phyloP scores from a whole-genome alignment of 495 filamentous ascomycete species.

The Neurospora sp. region DNA sequence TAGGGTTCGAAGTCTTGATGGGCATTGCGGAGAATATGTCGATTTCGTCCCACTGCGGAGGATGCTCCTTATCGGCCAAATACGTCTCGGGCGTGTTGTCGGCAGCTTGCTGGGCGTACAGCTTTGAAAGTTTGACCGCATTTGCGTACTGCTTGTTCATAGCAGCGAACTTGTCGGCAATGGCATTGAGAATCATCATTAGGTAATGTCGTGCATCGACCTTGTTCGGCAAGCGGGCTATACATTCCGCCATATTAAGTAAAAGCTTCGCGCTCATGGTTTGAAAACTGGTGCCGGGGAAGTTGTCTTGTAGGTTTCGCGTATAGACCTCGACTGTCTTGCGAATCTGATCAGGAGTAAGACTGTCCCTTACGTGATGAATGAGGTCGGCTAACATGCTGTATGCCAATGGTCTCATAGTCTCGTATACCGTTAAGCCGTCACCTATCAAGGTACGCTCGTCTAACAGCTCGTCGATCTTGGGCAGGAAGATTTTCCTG shows the following conservation, averaged over 20 bases:
- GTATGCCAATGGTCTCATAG: constrained; percentile 90
- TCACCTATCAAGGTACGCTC: constrained; percentile 91
- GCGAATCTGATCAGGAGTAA: constrained; percentile 79
- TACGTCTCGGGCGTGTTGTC: constrained; percentile 70
- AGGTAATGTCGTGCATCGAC: constrained; percentile 88
- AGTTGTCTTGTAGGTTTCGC: constrained; percentile 88
- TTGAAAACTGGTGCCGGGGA: constrained; percentile 96
- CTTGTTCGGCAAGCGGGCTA: constrained; percentile 83
- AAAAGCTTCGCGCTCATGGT: constrained; percentile 98
- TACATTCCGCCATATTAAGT: constrained; percentile 95
- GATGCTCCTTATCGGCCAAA: constrained; percentile 66
- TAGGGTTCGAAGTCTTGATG: constrained; percentile 88
- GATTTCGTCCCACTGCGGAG: constrained; percentile 92
- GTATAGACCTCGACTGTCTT: constrained; percentile 95
- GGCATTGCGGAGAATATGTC: constrained; percentile 95
- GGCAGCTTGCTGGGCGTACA: constrained; percentile 52
- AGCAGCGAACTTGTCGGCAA: constrained; percentile 93
- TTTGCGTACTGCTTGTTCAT: constrained; percentile 97
- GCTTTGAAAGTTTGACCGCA: constrained; percentile 79
- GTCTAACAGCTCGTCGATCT: constrained; percentile 92
- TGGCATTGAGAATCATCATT: constrained; percentile 94
- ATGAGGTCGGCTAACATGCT: constrained; percentile 98
- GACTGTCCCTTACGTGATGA: constrained; percentile 84
- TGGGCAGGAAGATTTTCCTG: constrained; percentile 83
- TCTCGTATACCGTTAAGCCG: constrained; percentile 91